Conservation (phyloP, 202 grass and related monocot genomes). For the Dendrocalamus latiflorus region DNA sequence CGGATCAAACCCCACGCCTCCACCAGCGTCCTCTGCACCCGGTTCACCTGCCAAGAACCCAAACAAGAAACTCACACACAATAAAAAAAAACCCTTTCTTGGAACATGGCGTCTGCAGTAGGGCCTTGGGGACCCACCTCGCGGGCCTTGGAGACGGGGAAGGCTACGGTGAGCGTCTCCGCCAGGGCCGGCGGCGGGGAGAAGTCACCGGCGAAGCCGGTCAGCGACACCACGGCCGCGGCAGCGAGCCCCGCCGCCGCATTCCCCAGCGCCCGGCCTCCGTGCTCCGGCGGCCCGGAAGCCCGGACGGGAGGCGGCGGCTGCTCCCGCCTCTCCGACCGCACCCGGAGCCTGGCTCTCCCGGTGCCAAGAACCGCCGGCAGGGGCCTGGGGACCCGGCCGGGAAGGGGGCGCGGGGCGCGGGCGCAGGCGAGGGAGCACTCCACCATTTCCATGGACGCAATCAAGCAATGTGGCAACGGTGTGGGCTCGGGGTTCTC, state of each 20-base stretch:
- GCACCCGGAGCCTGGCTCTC: slow-evolving; percentile 23
- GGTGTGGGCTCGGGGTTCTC: background rate
- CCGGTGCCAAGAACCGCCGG: slow-evolving; percentile 3
- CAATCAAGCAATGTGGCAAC: background rate
- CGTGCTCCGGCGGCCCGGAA: background rate
- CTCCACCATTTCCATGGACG: slow-evolving; percentile 47
- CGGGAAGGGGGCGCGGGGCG: background rate
- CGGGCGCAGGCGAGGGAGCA: background rate
- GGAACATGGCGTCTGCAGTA: background rate
- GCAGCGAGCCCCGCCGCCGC: slow-evolving; percentile 57
- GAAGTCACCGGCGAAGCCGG: slow-evolving; percentile 37
- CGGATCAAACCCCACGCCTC: slow-evolving; percentile 93
- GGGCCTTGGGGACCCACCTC: slow-evolving; percentile 30
- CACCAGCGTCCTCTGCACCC: slow-evolving; percentile 84
- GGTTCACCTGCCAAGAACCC: slow-evolving; percentile 58
- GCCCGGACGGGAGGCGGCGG: background rate
- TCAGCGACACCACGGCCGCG: slow-evolving; percentile 48
- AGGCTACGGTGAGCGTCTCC: slow-evolving; percentile 84
- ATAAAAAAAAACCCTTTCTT: background rate
- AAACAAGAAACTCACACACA: background rate
- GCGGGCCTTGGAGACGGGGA: slow-evolving; percentile 73
- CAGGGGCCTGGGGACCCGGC: background rate
- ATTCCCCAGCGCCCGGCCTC: slow-evolving; percentile 21
- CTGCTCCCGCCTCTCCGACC: background rate
- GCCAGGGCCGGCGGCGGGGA: slow-evolving; percentile 40